Percentiles rank a stretch among this genome's conserved stretches.
Evolutionary conservation across 257 asterid genomes (phyloP).

Genomic region (Penstemon davidsonii): DNA sequence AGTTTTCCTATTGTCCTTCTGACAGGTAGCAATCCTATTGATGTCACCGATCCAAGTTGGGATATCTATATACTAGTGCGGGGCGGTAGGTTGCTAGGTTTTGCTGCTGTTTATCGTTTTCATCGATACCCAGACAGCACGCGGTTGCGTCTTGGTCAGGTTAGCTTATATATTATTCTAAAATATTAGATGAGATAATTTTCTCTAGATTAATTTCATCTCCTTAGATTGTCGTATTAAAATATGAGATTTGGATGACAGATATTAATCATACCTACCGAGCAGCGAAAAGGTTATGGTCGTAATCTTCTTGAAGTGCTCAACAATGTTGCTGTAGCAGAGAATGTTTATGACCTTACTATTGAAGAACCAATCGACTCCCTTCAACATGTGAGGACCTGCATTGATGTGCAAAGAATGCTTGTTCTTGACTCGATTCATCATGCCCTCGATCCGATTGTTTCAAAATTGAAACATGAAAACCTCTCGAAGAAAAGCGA

Average conservation of each 20-base stretch:
- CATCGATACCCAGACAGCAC: slow-evolving; percentile 60
- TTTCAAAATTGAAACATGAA: slow-evolving; percentile 55
- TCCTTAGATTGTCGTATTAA: slow-evolving; percentile 1
- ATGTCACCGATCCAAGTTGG: slow-evolving; percentile 84
- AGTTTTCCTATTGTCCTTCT: slow-evolving; percentile 22
- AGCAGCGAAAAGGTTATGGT: slow-evolving; percentile 86
- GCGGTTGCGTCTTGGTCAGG: slow-evolving; percentile 98
- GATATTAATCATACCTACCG: slow-evolving; percentile 81
- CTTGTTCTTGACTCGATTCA: slow-evolving; percentile 59
- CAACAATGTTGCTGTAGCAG: slow-evolving; percentile 60
- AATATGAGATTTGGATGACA: slow-evolving; percentile 37
- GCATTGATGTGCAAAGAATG: slow-evolving; percentile 75
- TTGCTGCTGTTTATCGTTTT: slow-evolving; percentile 89
- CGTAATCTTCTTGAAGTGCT: slow-evolving; percentile 63
- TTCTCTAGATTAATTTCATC: background rate
- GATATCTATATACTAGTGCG: slow-evolving; percentile 67
- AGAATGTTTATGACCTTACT: slow-evolving; percentile 77
- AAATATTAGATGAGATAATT: background rate
- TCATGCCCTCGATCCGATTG: slow-evolving; percentile 45
- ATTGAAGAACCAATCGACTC: slow-evolving; percentile 90
- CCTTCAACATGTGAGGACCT: slow-evolving; percentile 81
- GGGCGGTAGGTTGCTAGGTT: slow-evolving; percentile 54
- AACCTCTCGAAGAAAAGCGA: slow-evolving; percentile 56
- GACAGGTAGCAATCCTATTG: slow-evolving; percentile 99
- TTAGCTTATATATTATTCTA: slow-evolving; percentile 27